These are phyloP conservation scores for Dioscorea cayenensis DNA, from an alignment of 116 monocot genomes.

Conservation along the genomic window DNA sequence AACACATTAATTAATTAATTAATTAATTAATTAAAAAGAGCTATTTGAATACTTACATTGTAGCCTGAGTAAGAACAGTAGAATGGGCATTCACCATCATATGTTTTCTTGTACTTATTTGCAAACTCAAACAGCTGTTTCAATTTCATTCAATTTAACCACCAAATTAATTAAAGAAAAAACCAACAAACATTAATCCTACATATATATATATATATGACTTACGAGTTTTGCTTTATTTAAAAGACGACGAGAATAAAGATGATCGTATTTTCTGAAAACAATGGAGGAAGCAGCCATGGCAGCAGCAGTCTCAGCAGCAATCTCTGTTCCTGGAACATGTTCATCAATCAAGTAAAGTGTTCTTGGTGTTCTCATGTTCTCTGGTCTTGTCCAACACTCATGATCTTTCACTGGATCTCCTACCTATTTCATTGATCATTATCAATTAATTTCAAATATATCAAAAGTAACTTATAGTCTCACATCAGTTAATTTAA, in stretches of 20 bases:
- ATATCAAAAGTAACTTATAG: too few species aligned
- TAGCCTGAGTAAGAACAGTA: slow-evolving; percentile 93
- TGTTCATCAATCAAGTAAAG: slow-evolving; percentile 53
- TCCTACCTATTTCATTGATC: slow-evolving; percentile 52
- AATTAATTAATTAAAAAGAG: too few species aligned
- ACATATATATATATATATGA: background rate
- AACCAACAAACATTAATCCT: background rate
- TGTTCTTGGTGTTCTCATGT: slow-evolving; percentile 79
- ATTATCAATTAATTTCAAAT: background rate
- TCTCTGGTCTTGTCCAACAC: slow-evolving; percentile 82
- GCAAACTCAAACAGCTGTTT: slow-evolving; percentile 78
- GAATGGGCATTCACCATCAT: slow-evolving; percentile 91
- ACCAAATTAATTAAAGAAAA: background rate
- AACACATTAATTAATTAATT: background rate
- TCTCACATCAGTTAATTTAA: too few species aligned
- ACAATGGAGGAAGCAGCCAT: slow-evolving; percentile 85
- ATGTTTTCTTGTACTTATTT: slow-evolving; percentile 50
- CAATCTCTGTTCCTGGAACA: slow-evolving; percentile 77
- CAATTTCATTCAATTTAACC: too few species aligned
- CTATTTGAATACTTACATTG: slow-evolving; percentile 35
- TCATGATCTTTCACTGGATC: slow-evolving; percentile 71
- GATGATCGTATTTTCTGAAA: slow-evolving; percentile 31
- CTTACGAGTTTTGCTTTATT: slow-evolving; percentile 83
- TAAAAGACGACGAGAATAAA: slow-evolving; percentile 55
- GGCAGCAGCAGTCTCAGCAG: slow-evolving; percentile 91